Base-by-base conservation (phyloP, 345 rosid genomes). In the Viola odorata region DNA sequence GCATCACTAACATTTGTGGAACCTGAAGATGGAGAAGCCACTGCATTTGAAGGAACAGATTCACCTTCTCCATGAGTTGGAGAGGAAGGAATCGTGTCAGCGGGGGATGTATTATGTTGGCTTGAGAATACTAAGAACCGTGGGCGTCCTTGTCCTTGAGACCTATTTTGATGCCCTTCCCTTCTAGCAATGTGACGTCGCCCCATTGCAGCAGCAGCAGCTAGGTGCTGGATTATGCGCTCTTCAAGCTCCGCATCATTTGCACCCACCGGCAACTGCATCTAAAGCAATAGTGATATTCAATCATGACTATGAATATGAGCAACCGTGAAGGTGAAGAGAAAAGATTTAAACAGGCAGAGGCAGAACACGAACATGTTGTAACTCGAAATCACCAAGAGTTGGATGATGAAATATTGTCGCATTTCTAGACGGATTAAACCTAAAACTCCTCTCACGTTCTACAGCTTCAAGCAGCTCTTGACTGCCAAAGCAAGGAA, bases 161-260 rank as follows among this genome's bases (percentile, higher is more conserved):
- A 77, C 67, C 96, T 81, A 68, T 74, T 84, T 69, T 97, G 81
- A 67, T 85, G 87, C 51, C 91, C 82, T 66, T 84, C 97, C 83
- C 99, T 88, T 78, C 91, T 80, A 50, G 79, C 72, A 66, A 85
- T 75, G 55, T 86, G 95, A 32, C 89, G 89, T 62, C 91, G 85
- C 10, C 99, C 99, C 91, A 88, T 94, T 66, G 99, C 97, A 48
- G 99, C 94, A 37, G 98, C 96, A 1, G 96, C 91, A 50, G 99
- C 92, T 60, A 94, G 65, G 76, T 94, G 99, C 86, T 90, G 97
- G 64, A 94, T 84, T 66, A 94, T 88, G 42, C 92, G 85, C 75
- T 90, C 99, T 77, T 94, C 97, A 70, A 94, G 90, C 60, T 90
- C 99, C 54, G 87, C 77, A 39, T 90, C 91, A 75, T 82, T 88